These are phyloP conservation scores for Escovopsis weberi DNA, from an alignment of 2,329 filamentous ascomycete genomes.

Conservation along the genomic window DNA sequence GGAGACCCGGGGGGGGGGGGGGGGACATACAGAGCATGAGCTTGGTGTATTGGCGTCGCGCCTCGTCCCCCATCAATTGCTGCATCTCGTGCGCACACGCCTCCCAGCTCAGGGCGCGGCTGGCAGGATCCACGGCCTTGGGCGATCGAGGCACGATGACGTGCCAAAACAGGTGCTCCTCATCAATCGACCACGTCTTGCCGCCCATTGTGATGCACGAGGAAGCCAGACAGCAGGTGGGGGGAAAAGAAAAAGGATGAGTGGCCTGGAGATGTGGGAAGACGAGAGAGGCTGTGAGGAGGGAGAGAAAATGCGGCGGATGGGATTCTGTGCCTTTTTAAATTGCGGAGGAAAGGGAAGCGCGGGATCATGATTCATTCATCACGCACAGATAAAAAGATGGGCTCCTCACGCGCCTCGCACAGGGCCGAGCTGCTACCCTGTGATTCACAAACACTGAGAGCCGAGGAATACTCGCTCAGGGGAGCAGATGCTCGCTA, in stretches of 20 bases:
- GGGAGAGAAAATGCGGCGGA: background rate
- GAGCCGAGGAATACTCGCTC: background rate
- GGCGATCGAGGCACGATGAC: constrained; percentile 22
- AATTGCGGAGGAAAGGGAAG: background rate
- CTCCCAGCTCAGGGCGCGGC: constrained; percentile 19
- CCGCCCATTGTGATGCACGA: constrained; percentile 28
- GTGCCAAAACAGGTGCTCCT: constrained; percentile 37
- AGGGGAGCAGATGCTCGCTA: background rate
- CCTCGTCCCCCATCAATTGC: constrained; percentile 16
- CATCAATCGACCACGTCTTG: constrained; percentile 32
- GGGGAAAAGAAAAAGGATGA: background rate
- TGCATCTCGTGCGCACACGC: constrained; percentile 25
- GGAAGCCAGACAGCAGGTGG: background rate
- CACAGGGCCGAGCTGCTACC: no score
- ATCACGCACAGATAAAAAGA: no score
- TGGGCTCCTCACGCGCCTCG: no score
- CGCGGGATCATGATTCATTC: no score
- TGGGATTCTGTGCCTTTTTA: background rate
- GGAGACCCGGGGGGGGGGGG: no score
- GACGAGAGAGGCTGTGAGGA: background rate
- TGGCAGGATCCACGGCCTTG: constrained; percentile 13
- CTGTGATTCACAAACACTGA: constrained; percentile 4
- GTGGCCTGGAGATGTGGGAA: background rate
- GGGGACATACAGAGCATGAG: constrained; percentile 25
- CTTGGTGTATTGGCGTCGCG: constrained; percentile 25